Evolutionary conservation across 768 basidiomycete genomes (phyloP), one percentile per base, ranked within the genome.

Genomic region (Mycena crocata): DNA sequence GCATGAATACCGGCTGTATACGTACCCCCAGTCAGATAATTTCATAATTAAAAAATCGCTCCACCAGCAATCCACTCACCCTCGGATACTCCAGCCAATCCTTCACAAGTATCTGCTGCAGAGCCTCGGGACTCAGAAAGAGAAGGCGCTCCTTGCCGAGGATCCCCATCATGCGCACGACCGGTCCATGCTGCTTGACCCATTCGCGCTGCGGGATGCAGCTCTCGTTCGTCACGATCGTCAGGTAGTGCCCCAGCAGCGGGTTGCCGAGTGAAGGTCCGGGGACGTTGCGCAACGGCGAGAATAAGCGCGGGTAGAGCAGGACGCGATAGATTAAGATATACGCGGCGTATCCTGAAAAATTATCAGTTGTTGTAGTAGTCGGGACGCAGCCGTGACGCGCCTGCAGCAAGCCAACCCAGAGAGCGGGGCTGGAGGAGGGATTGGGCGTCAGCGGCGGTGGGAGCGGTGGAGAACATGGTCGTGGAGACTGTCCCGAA

Each of bases 71-170:
- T 39, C 13, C 40, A 35, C 24, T 71, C 78, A 82, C 82, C 30
- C 83, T 73, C 26, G 86, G 84, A 74, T 82, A 83, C 28, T 83
- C 80, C 4, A 82, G 62, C 84, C 84, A 85, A 44, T 82, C 81
- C n/a, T 71, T 78, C 13, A 81, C 80, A 17, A 85, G 52, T 10
- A 85, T 82, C 62, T 83, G 79, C 12, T 83, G 79, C n/a, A 84
- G 70, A 1, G 84, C 82, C 35, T 83, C 83, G 6, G 85, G 81
- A 32, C 73, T 76, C 73, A 81, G 76, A 71, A 84, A 81, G 9
- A 85, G 79, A 31, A 87, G 65, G 15, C 84, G 75, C 66, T 86
- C 84, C 19, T 83, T 74, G 1, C 85, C 85, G 10, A 87, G 21
- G 1, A 82, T 80, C 2, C 86, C 85, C 24, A 85, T 79, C 32